Base-by-base conservation (phyloP, 345 rosid species). In the Excoecaria agallocha region DNA sequence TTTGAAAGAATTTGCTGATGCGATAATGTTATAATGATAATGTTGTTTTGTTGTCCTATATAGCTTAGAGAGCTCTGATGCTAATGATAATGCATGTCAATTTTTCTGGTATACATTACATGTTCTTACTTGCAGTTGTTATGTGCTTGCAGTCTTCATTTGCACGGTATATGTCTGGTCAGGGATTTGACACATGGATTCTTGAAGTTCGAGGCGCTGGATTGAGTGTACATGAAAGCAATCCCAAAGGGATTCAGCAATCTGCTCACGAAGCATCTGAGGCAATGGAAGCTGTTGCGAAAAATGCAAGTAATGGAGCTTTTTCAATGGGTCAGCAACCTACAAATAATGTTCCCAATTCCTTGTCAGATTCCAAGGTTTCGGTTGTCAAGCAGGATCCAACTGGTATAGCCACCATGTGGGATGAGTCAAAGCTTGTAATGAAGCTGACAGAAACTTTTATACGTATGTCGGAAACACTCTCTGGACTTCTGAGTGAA, bases 151-250 rank as follows among this genome's bases (percentile, higher is more conserved):
- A 93, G 96, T 88, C 86, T 76, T 95, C 99, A 30, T 95, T 95
- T 84, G 98, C 97, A 6, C 85, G 98, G 48, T 84, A 85, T 73
- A 91, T 91, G 97, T 88, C 97, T 52, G 78, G 78, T 67, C 89
- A 93, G 70, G 99, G 99, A 75, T 95, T 90, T 84, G 99, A 95
- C 81, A 95, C 98, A 1, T 95, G 99, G 99, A 70, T 93, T 76
- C 94, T 95, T 38, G 99, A 95, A 82, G 89, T 95, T 71, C 89
- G 97, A 79, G 98, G 99, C 60, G 98, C 99, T 39, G 99, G 99
- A 8, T 80, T 95, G 84, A 95, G 98, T 68, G 78, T 87, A 54
- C 82, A 76, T 74, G 90, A 78, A 69, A 86, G 90, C 15, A 83
- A 82, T 82, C 70, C 87, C 12, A 74, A 91, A 86, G 93, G 85